Evolutionary conservation across 768 basidiomycete species (phyloP).

Genomic region (Scleroderma bovista): DNA sequence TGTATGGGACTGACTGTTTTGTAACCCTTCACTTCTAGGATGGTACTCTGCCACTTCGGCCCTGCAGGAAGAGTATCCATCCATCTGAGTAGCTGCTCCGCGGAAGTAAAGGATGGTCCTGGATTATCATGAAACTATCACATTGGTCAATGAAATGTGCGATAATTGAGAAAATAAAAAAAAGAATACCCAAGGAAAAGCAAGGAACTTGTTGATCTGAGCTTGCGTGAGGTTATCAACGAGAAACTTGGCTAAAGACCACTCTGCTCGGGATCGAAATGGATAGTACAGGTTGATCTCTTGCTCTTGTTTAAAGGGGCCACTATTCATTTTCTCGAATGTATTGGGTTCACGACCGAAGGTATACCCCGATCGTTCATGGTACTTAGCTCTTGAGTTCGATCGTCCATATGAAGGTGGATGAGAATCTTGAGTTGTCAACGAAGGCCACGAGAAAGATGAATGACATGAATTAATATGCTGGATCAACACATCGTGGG

Average conservation of each 20-base stretch:
- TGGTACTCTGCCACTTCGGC: slow-evolving; percentile 15
- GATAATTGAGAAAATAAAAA: background rate
- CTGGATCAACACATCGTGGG: too few species aligned
- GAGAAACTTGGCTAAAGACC: background rate
- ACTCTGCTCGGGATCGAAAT: background rate
- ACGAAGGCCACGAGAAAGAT: background rate
- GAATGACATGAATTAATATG: too few species aligned
- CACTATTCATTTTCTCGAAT: background rate
- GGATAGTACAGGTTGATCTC: background rate
- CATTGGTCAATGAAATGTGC: background rate
- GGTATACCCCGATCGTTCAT: background rate
- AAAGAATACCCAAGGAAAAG: background rate
- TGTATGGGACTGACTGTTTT: slow-evolving; percentile 13
- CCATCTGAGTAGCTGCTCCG: slow-evolving; percentile 15
- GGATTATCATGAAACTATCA: background rate
- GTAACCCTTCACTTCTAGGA: slow-evolving; percentile 1
- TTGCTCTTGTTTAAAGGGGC: background rate
- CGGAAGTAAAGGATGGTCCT: slow-evolving; percentile 12
- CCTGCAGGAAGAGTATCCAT: slow-evolving; percentile 18
- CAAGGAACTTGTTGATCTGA: background rate
- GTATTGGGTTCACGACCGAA: background rate
- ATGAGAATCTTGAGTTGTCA: background rate
- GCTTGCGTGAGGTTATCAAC: background rate
- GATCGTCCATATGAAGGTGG: background rate
- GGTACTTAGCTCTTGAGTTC: background rate